Conservation (phyloP, 2,329 filamentous ascomycete species). For the Colletotrichum sp. region DNA sequence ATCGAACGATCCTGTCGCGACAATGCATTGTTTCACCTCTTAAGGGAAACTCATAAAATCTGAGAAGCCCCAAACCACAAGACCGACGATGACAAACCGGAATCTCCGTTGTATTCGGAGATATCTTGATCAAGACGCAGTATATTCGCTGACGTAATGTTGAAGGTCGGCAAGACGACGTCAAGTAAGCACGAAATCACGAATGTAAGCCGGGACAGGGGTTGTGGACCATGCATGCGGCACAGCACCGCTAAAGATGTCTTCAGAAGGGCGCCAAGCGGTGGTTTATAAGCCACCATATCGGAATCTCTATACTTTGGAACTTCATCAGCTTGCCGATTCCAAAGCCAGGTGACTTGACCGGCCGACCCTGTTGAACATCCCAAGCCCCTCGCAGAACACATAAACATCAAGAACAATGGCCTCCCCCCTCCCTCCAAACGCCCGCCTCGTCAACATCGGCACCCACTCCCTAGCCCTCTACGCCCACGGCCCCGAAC, state of each 20-base stretch:
- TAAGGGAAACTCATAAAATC: too few species aligned
- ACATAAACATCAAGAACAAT: neutral
- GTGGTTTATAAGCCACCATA: neutral
- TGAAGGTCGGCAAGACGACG: neutral
- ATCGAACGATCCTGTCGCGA: too few species aligned
- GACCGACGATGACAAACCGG: neutral
- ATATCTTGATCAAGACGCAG: rapidly evolving
- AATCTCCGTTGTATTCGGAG: neutral
- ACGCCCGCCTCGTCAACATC: slow-evolving; percentile 3
- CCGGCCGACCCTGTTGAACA: neutral
- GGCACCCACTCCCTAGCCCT: slow-evolving; percentile 3
- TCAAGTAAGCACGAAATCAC: neutral
- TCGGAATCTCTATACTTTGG: rapidly evolving
- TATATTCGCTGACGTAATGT: neutral
- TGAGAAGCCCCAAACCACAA: neutral
- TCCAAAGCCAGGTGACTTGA: neutral
- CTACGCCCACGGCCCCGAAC: neutral
- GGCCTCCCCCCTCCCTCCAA: neutral
- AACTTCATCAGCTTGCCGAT: neutral
- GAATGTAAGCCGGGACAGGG: neutral
- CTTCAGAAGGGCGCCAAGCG: neutral
- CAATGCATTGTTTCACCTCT: too few species aligned
- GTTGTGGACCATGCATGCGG: neutral
- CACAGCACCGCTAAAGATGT: neutral
- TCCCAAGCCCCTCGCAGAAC: neutral